Base-by-base conservation (phyloP, 2,329 filamentous ascomycete genomes). In the Aurifilum marmelostoma region DNA sequence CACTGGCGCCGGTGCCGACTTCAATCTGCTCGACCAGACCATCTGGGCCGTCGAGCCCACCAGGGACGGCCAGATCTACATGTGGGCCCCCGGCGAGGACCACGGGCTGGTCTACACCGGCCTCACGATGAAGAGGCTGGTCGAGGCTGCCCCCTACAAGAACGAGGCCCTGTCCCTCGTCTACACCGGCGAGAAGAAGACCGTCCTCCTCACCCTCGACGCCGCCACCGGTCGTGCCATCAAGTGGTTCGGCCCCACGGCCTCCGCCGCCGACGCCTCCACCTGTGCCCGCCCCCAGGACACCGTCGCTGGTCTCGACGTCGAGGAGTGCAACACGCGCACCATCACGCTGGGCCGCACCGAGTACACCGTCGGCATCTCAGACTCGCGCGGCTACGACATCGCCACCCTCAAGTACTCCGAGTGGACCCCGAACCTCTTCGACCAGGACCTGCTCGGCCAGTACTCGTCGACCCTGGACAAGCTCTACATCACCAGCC, bases 1-100 rank as follows among this genome's bases (percentile, higher is more conserved):
- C 37, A 77, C 85, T 12, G 37, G 37, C 68, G 77, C 88, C 59
- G 83, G 89, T 66, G 83, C 86, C 50, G 85, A 88, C 77, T 86
- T 87, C 74, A 83, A 86, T 61, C 81, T 89, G 32, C 89, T 96
- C 73, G 93, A 97, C 75, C 92, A 97, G 75, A 96, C 94, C 75
- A 84, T 97, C 61, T 99, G 96, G 93, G 94, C 97, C 67, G 92
- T 99, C 66, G 96, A 98, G 79, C 96, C 96, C 18, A 95, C 87
- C 73, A 89, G 91, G 73, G 92, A 97, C 78, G 96, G 96, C 4
- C 90, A 88, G 74, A 86, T 99, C 54, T 98, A 96, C 76, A 87
- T 97, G 65, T 96, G 96, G 84, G 88, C 90, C 32, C 93, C 94
- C 1, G 89, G 88, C 61, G 83, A 84, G 62, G 75, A 84, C 72